These are phyloP conservation scores for Chalciporus pseudorubinellus DNA, from an alignment of 768 basidiomycete genomes.

Conservation along the genomic window DNA sequence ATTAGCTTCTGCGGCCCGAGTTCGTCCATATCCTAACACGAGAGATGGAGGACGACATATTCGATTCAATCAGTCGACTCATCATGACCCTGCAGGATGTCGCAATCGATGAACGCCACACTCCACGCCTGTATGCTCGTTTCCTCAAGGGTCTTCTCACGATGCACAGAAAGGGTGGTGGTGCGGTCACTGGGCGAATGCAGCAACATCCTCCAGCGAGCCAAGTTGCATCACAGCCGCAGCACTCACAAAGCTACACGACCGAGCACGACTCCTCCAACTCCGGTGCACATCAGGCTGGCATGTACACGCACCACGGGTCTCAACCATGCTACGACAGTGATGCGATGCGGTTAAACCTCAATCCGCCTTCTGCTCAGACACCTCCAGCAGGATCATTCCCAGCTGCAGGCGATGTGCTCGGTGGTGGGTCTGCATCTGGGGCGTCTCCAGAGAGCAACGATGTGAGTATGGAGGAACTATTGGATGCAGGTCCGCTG, in stretches of 20 bases:
- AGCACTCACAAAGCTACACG: slow-evolving; percentile 15
- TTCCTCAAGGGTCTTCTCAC: slow-evolving; percentile 74
- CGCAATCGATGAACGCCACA: slow-evolving; percentile 79
- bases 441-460: neutral
- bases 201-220: slow-evolving; percentile 50
- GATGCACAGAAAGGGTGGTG: slow-evolving; percentile 66
- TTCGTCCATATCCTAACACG: slow-evolving; percentile 60
- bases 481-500: slow-evolving; percentile 52
- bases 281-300: slow-evolving; percentile 21
- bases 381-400: neutral
- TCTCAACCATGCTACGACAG: slow-evolving; percentile 18
- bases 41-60: slow-evolving; percentile 64
- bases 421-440: neutral
- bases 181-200: slow-evolving; percentile 48
- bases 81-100: slow-evolving; percentile 72
- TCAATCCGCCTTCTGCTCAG: neutral
- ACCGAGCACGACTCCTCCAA: slow-evolving; percentile 32
- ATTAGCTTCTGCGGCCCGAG: slow-evolving; percentile 69
- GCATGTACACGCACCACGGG: slow-evolving; percentile 11
- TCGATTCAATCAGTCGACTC: slow-evolving; percentile 66
- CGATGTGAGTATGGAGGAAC: slow-evolving; percentile 27
- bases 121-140: slow-evolving; percentile 75
- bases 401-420: slow-evolving; percentile 33
- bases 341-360: slow-evolving; percentile 34
- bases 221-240: slow-evolving; percentile 23